Percentiles rank a stretch among this genome's conserved stretches.
phyloP scores from a whole-genome alignment of 208 protist genomes.

The Herpetomonas samuelpessoai region DNA sequence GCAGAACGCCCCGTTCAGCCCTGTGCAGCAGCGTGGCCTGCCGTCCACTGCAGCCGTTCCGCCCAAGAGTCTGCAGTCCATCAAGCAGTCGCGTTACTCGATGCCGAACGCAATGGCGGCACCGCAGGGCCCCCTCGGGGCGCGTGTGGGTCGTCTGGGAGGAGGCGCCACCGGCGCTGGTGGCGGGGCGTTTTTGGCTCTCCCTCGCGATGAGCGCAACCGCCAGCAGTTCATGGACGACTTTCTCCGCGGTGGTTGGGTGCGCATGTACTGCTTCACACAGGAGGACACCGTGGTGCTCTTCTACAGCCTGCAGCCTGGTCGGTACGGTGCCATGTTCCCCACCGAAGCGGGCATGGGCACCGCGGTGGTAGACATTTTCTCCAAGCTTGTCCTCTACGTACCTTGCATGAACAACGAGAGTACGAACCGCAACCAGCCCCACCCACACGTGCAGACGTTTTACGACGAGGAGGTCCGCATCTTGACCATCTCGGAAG shows the following conservation, averaged over 20 bases:
- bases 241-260: conserved; percentile 83
- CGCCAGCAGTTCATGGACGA: conserved; percentile 81
- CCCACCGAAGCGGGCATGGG: conserved; percentile 75
- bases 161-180: conserved; percentile 14
- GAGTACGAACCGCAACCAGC: conserved; percentile 74
- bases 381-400: conserved; percentile 82
- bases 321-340: conserved; percentile 84
- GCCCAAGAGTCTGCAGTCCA: conserved; percentile 31
- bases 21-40: conserved; percentile 18
- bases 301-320: conserved; percentile 87
- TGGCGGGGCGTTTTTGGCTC: conserved; percentile 59
- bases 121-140: too few species aligned
- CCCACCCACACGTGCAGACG: conserved; percentile 85
- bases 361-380: conserved; percentile 79
- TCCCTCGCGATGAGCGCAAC: conserved; percentile 65
- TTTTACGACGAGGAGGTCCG: conserved; percentile 86
- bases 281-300: conserved; percentile 78
- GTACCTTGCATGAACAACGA: conserved; percentile 86
- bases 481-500: conserved; percentile 67
- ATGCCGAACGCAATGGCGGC: conserved; percentile 40
- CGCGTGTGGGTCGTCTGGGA: too few species aligned
- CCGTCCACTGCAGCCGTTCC: conserved; percentile 31
- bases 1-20: conserved; percentile 7
- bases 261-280: conserved; percentile 82
- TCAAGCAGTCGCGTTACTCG: conserved; percentile 40